Evolutionary conservation across 2,329 filamentous ascomycete species (phyloP).

Genomic region (Exserohilum turcica): DNA sequence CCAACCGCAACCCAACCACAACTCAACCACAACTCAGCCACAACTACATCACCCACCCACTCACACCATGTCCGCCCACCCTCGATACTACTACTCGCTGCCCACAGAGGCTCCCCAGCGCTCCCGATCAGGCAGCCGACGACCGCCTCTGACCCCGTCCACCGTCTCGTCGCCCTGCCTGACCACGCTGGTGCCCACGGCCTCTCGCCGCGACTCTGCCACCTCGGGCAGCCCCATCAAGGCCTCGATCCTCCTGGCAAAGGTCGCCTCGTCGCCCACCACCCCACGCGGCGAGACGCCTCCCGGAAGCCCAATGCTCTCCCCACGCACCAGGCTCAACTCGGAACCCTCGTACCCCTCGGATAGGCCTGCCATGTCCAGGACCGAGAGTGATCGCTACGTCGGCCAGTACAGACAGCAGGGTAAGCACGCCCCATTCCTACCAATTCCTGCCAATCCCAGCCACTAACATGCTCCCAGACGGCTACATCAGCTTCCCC

Average conservation of each 20-base stretch:
- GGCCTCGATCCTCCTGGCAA: slow-evolving; percentile 51
- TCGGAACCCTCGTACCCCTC: slow-evolving; percentile 33
- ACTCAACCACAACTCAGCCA: too few species aligned
- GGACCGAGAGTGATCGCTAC: slow-evolving; percentile 47
- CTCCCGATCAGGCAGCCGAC: slow-evolving; percentile 46
- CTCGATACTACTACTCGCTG: slow-evolving; percentile 47
- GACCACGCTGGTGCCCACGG: slow-evolving; percentile 48
- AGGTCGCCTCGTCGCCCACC: slow-evolving; percentile 51
- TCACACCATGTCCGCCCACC: slow-evolving; percentile 40
- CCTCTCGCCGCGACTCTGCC: slow-evolving; percentile 48
- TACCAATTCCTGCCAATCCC: neutral
- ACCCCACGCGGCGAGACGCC: slow-evolving; percentile 47
- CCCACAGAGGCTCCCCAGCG: slow-evolving; percentile 44
- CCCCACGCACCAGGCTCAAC: slow-evolving; percentile 36
- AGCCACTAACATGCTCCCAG: slow-evolving; percentile 34
- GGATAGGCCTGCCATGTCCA: slow-evolving; percentile 42
- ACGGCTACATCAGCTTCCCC: slow-evolving; percentile 74
- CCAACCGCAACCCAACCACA: too few species aligned
- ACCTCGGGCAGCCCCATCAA: slow-evolving; percentile 49
- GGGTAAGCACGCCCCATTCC: slow-evolving; percentile 34
- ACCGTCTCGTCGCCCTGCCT: slow-evolving; percentile 54
- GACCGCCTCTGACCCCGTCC: slow-evolving; percentile 53
- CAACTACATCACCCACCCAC: neutral
- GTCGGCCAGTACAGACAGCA: slow-evolving; percentile 45
- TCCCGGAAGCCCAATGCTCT: slow-evolving; percentile 36